Evolutionary conservation across 352 stramenopile species (phyloP).

Genomic region (Globisporangium solare): DNA sequence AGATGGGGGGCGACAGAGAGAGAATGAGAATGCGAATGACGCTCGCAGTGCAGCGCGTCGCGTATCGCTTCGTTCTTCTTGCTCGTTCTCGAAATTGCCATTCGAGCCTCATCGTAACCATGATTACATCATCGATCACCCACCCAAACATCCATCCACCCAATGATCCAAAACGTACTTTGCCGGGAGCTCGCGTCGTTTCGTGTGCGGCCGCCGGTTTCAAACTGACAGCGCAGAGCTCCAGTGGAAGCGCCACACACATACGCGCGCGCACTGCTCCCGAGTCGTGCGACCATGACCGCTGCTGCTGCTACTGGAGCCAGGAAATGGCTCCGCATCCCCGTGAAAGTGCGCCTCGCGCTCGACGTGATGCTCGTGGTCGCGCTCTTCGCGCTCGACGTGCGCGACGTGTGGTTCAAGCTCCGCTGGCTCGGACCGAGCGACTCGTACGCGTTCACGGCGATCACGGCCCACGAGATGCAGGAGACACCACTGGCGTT

Average conservation of each 20-base stretch:
- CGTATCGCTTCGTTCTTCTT: background rate
- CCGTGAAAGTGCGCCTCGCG: slow-evolving; percentile 14
- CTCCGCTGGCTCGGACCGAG: slow-evolving; percentile 36
- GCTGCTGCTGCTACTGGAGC: background rate
- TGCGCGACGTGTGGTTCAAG: slow-evolving; percentile 61
- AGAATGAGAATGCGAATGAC: background rate
- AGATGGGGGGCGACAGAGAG: background rate
- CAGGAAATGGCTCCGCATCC: slow-evolving; percentile 3
- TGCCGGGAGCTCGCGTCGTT: background rate
- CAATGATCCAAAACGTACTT: background rate
- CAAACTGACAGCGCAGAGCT: too few species aligned
- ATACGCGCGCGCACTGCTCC: too few species aligned
- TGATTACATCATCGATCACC: background rate
- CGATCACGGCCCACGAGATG: slow-evolving; percentile 20
- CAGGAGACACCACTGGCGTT: slow-evolving; percentile 10
- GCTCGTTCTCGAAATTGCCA: background rate
- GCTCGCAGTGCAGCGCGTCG: background rate
- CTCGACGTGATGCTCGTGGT: slow-evolving; percentile 25
- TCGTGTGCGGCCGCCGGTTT: background rate
- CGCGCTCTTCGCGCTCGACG: slow-evolving; percentile 34
- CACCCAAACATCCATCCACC: background rate
- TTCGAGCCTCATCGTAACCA: too few species aligned
- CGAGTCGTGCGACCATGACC: background rate
- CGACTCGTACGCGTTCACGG: slow-evolving; percentile 35
- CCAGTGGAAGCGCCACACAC: too few species aligned